A percentile compares a stretch with the other conserved stretches of the same genome.
phyloP scores from a whole-genome alignment of 768 basidiomycete species.

The Phaffia tasmanica region DNA sequence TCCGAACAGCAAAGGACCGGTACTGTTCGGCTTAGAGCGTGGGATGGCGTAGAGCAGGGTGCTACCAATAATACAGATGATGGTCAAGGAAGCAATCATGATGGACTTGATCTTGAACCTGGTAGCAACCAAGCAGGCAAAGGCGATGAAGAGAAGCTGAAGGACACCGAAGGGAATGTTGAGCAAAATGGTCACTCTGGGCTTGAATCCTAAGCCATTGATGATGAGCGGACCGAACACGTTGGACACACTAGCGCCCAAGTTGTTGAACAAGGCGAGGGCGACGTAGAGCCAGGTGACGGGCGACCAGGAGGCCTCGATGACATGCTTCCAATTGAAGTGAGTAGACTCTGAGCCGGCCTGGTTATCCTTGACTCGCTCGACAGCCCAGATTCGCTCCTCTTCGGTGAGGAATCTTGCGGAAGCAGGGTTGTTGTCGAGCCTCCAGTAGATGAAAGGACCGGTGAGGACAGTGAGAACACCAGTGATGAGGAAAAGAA shows the following conservation, averaged over 20 bases:
- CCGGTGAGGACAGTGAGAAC: constrained; percentile 39
- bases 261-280: constrained; percentile 23
- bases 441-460: constrained; percentile 24
- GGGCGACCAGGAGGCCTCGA: constrained; percentile 25
- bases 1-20: constrained; percentile 32
- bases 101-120: constrained; percentile 24
- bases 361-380: constrained; percentile 30
- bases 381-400: constrained; percentile 30
- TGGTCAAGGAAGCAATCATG: constrained; percentile 17
- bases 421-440: constrained; percentile 27
- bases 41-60: constrained; percentile 22
- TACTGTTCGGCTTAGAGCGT: constrained; percentile 18
- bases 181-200: constrained; percentile 44
- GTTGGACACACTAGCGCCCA: constrained; percentile 21
- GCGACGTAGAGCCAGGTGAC: constrained; percentile 27
- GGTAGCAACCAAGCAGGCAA: constrained; percentile 38
- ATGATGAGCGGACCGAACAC: constrained; percentile 43
- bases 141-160: constrained; percentile 41
- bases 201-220: constrained; percentile 43
- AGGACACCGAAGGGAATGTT: constrained; percentile 42
- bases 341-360: constrained; percentile 5
- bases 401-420: constrained; percentile 30
- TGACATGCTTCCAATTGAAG: constrained; percentile 29
- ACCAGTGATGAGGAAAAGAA: constrained; percentile 46
- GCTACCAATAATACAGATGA: constrained; percentile 22